phyloP scores from a whole-genome alignment of 768 basidiomycete species.

The Rubroboletus satanas region DNA sequence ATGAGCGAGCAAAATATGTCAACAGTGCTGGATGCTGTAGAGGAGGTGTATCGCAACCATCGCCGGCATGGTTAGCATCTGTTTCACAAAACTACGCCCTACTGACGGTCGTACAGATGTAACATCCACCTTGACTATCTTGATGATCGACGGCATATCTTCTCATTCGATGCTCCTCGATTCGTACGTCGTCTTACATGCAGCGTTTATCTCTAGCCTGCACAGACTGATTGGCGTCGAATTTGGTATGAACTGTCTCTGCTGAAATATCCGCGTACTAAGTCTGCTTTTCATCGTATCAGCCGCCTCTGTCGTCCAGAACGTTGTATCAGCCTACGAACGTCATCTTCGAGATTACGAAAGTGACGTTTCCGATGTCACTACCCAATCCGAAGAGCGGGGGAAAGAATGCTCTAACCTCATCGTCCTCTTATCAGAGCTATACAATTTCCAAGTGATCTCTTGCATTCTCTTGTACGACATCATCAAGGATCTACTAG shows the following conservation, averaged over 20 bases:
- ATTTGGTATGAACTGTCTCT: conserved; percentile 59
- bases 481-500: conserved; percentile 72
- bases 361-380: conserved; percentile 2
- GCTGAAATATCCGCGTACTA: not conserved
- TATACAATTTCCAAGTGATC: conserved; percentile 96
- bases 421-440: conserved; percentile 79
- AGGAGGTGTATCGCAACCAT: conserved; percentile 72
- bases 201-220: conserved; percentile 76
- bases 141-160: conserved; percentile 78
- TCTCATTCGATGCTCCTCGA: conserved; percentile 79
- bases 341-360: conserved; percentile 42
- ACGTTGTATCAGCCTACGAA: conserved; percentile 64
- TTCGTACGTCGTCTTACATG: conserved; percentile 85
- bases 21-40: conserved; percentile 67
- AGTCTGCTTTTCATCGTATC: not conserved
- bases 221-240: conserved; percentile 82
- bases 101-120: conserved; percentile 54
- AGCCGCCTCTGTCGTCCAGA: conserved; percentile 86
- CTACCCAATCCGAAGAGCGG: conserved; percentile 33
- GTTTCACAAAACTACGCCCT: not conserved
- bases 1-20: conserved; percentile 89
- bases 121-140: conserved; percentile 67
- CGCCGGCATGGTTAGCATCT: conserved; percentile 64
- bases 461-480: conserved; percentile 89
- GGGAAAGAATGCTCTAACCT: conserved; percentile 92